A percentile compares a stretch with the other conserved stretches of the same genome.
These are phyloP conservation scores for Sporothrix globosa DNA, from an alignment of 2,329 filamentous ascomycete species.

Conservation along the genomic window DNA sequence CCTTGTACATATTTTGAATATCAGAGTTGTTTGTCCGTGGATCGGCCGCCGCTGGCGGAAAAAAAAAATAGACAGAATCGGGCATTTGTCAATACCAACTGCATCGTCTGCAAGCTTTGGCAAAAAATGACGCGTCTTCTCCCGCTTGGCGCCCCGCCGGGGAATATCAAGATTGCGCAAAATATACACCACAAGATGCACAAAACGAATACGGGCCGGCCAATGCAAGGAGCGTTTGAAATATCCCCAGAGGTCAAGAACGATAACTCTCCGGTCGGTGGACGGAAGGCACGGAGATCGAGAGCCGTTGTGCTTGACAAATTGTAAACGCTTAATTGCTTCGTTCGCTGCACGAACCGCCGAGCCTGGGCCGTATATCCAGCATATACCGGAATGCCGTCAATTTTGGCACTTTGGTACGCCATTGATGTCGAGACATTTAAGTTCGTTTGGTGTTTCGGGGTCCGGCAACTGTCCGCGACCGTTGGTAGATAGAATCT, in stretches of 20 bases:
- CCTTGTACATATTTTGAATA: neutral
- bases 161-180: neutral
- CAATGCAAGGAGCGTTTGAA: neutral
- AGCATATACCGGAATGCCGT: neutral
- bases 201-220: neutral
- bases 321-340: too few relatives aligned
- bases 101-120: neutral
- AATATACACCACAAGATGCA: neutral
- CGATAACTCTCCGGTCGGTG: neutral
- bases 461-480: slow-evolving; percentile 21
- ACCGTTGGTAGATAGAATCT: too few relatives aligned
- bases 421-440: neutral
- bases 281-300: slow-evolving; percentile 5
- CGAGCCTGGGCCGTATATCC: neutral
- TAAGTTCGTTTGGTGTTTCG: neutral
- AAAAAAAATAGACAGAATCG: too few relatives aligned
- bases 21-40: too few relatives aligned
- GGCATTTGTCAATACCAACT: neutral
- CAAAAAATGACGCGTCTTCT: slow-evolving; percentile 15
- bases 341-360: neutral
- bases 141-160: neutral
- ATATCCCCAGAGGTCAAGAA: neutral
- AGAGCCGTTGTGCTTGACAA: too few relatives aligned
- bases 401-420: neutral
- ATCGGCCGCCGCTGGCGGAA: too few relatives aligned